Evolutionary conservation across 2,329 filamentous ascomycete species (phyloP), one percentile per base, ranked within the genome.

Genomic region (Aspergillus glaucus): DNA sequence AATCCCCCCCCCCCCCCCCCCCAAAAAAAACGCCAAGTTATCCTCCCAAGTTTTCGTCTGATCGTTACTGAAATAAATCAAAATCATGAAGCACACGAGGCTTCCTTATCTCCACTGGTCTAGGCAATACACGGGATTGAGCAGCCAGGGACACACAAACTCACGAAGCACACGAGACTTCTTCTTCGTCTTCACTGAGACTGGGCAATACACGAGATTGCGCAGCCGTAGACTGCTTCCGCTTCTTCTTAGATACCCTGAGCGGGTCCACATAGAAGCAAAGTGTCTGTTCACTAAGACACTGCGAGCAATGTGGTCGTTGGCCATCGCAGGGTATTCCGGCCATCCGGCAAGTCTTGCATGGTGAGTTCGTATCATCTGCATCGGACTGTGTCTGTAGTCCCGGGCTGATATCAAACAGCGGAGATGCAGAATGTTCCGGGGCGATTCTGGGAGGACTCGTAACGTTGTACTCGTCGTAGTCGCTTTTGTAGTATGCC

Each of bases 201-300:
- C 26, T 28, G 26, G 26, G 26, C 26, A 30, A 30, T 30, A 30
- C 9, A 30, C 10, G 26, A 30, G 26, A 30, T 30, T 30, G 26
- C 10, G 34, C 34, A 36, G n/a, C 6, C 34, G 15, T n/a, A n/a
- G 14, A 17, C 14, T 36, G 37, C 14, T 15, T 19, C 17, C 8
- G 17, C 37, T 22, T 21, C 6, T 6, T 40, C 37, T 21, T 40
- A 4, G 17, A 19, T 15, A 21, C 10, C 37, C 17, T 19, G 2
- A 51, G 42, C 1, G 64, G 61, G 8, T 57, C 55, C n/a, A 65
- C 61, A 41, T 66, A 67, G 28, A 67, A 67, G 47, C 64, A 67
- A 6, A 66, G 45, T 2, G 65, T 49, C 46, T 67, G 64, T 46
- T 67, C 55, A 19, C 65, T 55, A 30, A 58, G 52, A 48, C 64